Evolutionary conservation across 2,329 filamentous ascomycete species (phyloP).

Genomic region (Lachnum nothofagi): DNA sequence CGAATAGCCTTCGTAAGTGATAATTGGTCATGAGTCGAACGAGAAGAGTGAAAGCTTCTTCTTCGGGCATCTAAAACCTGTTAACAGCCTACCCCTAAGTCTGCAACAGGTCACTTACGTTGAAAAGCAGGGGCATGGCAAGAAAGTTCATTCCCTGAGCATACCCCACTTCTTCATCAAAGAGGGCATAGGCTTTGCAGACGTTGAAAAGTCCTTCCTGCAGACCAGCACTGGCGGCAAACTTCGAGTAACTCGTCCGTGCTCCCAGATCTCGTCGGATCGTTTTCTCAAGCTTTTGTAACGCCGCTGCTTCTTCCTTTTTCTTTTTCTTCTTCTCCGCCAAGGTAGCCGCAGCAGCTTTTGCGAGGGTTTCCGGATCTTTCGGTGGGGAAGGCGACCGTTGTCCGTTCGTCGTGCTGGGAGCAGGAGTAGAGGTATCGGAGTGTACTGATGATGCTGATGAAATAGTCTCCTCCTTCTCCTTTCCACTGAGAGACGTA

Average conservation of each 20-base stretch:
- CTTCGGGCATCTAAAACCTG: slow-evolving; percentile 73
- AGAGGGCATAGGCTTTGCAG: slow-evolving; percentile 95
- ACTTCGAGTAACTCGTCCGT: slow-evolving; percentile 93
- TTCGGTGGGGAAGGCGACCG: slow-evolving; percentile 54
- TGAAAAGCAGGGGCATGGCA: slow-evolving; percentile 92
- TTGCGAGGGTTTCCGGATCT: slow-evolving; percentile 57
- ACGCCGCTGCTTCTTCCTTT: slow-evolving; percentile 67
- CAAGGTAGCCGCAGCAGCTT: slow-evolving; percentile 58
- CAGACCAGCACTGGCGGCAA: slow-evolving; percentile 81
- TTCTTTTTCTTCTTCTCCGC: slow-evolving; percentile 71
- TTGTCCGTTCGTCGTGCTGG: slow-evolving; percentile 49
- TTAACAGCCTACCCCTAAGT: slow-evolving; percentile 20
- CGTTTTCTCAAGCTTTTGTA: slow-evolving; percentile 82
- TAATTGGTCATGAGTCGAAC: slow-evolving; percentile 97
- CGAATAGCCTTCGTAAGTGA: slow-evolving; percentile 83
- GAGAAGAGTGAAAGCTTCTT: slow-evolving; percentile 90
- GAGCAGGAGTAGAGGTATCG: slow-evolving; percentile 60
- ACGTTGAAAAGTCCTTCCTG: slow-evolving; percentile 93
- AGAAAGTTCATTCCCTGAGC: slow-evolving; percentile 99
- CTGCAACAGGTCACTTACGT: slow-evolving; percentile 49
- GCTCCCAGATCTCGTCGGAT: slow-evolving; percentile 89
- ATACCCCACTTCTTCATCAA: slow-evolving; percentile 90
- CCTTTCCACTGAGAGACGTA: slow-evolving; percentile 51
- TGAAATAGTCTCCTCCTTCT: slow-evolving; percentile 64
- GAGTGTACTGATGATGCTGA: slow-evolving; percentile 84